Base-by-base conservation (phyloP, 441 rosid species). In the Syzygium syzygioides region DNA sequence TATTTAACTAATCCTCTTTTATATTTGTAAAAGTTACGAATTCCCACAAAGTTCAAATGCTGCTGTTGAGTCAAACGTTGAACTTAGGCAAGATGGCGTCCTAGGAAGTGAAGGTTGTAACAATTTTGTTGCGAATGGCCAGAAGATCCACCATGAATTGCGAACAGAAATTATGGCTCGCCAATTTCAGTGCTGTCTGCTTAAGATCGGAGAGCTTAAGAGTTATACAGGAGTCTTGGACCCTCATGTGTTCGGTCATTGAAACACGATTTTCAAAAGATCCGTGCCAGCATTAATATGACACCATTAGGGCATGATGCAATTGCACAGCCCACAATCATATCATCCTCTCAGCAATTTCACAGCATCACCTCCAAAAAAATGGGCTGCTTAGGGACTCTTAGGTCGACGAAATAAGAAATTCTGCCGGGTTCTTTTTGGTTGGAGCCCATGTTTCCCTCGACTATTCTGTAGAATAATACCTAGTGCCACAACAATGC, bases 201-300 rank as follows among this genome's bases (percentile, higher is more conserved):
- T 68, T 34, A 68, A 68, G 79, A 34, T 23, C 14, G 4, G 48
- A 34, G 80, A 34, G 50, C 48, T 11, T 34, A 18, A 68, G 5
- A 34, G 26, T 68, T 68, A 19, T 37, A 66, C 18, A 68, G 28
- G 28, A 68, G 80, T 37, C 80, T 34, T 4, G 79, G 80, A 68
- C 26, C 4, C 26, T 34, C 26, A 34, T 2, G 79, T 10, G 20
- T 71, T 20, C 23, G 8, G 83, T 71, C 52, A 37, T 15, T 71
- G n/a, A 76, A 76, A 76, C 52, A 37, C 83, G 13, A 13, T 23
- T 41, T 76, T 71, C 14, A 52, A 23, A 11, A 76, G 52, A 45
- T 45, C 48, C 48, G 48, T 45, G 48, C 8, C 1, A 20, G 41
- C 28, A 0, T 23, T 71, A 37, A 20, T 20, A 71, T 0, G 18